phyloP scores from a whole-genome alignment of 192 early-diverging fungal species.

The Dispira parvispora region DNA sequence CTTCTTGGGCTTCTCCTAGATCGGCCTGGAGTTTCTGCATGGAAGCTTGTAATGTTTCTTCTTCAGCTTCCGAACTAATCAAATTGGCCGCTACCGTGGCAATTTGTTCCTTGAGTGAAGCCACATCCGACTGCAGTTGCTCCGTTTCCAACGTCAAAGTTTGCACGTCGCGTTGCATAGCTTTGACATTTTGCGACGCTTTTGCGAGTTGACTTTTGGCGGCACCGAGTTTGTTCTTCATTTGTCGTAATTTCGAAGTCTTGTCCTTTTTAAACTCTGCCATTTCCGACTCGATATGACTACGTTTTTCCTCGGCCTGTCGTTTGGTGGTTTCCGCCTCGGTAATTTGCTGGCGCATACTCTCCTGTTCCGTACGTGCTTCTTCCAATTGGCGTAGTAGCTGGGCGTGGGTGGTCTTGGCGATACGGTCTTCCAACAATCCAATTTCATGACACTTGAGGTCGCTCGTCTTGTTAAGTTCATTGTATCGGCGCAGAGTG shows the following conservation, averaged over 20 bases:
- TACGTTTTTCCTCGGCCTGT: slow-evolving; percentile 31
- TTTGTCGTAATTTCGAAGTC: slow-evolving; percentile 71
- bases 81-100: slow-evolving; percentile 16
- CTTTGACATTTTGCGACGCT: slow-evolving; percentile 28
- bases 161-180: slow-evolving; percentile 48
- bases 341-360: slow-evolving; percentile 33
- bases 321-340: slow-evolving; percentile 29
- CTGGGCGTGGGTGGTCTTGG: slow-evolving; percentile 56
- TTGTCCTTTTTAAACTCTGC: slow-evolving; percentile 73
- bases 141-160: slow-evolving; percentile 43
- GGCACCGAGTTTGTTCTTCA: slow-evolving; percentile 48
- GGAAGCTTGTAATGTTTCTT: slow-evolving; percentile 27
- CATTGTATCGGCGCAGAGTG: slow-evolving; percentile 34
- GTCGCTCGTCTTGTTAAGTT: slow-evolving; percentile 43
- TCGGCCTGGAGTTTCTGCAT: slow-evolving; percentile 25
- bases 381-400: slow-evolving; percentile 15
- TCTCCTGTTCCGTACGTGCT: slow-evolving; percentile 26
- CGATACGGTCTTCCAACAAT: slow-evolving; percentile 58
- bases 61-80: slow-evolving; percentile 29
- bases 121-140: slow-evolving; percentile 24
- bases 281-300: slow-evolving; percentile 74
- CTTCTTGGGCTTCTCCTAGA: slow-evolving; percentile 32
- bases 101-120: slow-evolving; percentile 16
- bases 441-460: slow-evolving; percentile 63
- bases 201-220: slow-evolving; percentile 48